Evolutionary conservation across 371 early-diverging fungal species (phyloP).

Genomic region (Actinomortierella wolfii): DNA sequence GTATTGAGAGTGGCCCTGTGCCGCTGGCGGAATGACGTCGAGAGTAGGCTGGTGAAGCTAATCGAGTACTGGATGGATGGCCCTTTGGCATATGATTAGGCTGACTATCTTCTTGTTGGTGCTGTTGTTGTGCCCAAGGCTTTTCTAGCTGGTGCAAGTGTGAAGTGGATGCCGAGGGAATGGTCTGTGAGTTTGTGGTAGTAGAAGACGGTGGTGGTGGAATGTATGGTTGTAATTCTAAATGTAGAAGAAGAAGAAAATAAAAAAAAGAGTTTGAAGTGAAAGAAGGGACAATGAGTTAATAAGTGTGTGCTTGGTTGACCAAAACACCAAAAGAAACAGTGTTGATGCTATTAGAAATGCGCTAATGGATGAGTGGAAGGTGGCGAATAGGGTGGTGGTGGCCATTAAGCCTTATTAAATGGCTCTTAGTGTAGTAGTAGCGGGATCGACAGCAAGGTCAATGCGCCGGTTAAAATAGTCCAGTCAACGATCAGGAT

Average conservation of each 20-base stretch:
- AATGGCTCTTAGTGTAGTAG: too few species aligned
- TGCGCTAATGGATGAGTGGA: too few species aligned
- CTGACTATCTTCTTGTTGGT: not conserved
- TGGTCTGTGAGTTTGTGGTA: not conserved
- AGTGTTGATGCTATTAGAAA: too few species aligned
- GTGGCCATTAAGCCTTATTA: too few species aligned
- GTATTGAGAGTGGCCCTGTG: slow-evolving; percentile 12
- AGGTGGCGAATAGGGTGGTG: too few species aligned
- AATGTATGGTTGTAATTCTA: slow-evolving; percentile 25
- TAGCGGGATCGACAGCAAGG: too few species aligned
- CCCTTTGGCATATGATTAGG: slow-evolving; percentile 1
- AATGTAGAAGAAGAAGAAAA: not conserved
- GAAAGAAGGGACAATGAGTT: slow-evolving; percentile 1
- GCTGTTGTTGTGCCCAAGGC: not conserved
- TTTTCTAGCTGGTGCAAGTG: not conserved
- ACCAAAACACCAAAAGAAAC: too few species aligned
- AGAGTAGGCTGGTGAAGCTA: not conserved
- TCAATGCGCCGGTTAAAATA: too few species aligned
- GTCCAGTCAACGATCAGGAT: too few species aligned
- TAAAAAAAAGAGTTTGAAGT: slow-evolving; percentile 1
- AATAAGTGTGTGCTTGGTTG: not conserved
- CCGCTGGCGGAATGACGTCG: slow-evolving; percentile 28
- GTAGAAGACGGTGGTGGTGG: slow-evolving; percentile 28
- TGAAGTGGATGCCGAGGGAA: not conserved
- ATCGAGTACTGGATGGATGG: not conserved